Conservation (phyloP, 2,329 filamentous ascomycete species). For the Penicillium sp. region DNA sequence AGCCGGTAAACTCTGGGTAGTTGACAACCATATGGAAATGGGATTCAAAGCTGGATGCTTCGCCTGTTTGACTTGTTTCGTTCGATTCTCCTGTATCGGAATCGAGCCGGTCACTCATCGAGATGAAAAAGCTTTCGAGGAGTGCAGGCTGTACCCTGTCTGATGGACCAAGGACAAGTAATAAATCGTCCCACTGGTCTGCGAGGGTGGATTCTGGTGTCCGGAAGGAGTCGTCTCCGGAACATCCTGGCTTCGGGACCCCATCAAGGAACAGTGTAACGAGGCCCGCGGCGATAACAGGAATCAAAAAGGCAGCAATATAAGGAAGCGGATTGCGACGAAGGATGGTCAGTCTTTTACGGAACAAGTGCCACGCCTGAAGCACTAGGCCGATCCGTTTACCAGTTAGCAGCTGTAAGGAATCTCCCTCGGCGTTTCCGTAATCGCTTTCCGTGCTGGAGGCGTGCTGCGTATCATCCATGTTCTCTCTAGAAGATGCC, state of each 20-base stretch:
- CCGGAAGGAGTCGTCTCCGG: conserved; percentile 40
- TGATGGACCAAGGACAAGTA: conserved; percentile 45
- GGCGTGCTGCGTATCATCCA: conserved; percentile 14
- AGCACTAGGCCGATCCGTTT: conserved; percentile 69
- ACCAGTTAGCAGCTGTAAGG: conserved; percentile 65
- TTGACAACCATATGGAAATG: conserved; percentile 63
- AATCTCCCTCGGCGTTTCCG: conserved; percentile 18
- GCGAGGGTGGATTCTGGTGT: conserved; percentile 35
- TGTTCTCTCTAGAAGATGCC: conserved; percentile 16
- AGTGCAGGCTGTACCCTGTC: conserved; percentile 32
- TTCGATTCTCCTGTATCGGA: neutral
- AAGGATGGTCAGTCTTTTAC: conserved; percentile 77
- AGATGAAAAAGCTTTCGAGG: conserved; percentile 26
- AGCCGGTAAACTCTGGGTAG: conserved; percentile 70
- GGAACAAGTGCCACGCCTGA: conserved; percentile 76
- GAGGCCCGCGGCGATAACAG: conserved; percentile 77
- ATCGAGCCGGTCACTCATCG: conserved; percentile 9
- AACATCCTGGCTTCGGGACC: conserved; percentile 59
- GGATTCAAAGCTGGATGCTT: conserved; percentile 33
- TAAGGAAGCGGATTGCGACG: conserved; percentile 80
- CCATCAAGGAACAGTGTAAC: conserved; percentile 75
- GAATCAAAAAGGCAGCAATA: conserved; percentile 73
- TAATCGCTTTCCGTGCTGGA: conserved; percentile 15
- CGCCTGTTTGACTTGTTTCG: neutral
- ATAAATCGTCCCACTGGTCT: conserved; percentile 34